Evolutionary conservation across 2,329 filamentous ascomycete species (phyloP).

Genomic region (Cladosporium sp.): DNA sequence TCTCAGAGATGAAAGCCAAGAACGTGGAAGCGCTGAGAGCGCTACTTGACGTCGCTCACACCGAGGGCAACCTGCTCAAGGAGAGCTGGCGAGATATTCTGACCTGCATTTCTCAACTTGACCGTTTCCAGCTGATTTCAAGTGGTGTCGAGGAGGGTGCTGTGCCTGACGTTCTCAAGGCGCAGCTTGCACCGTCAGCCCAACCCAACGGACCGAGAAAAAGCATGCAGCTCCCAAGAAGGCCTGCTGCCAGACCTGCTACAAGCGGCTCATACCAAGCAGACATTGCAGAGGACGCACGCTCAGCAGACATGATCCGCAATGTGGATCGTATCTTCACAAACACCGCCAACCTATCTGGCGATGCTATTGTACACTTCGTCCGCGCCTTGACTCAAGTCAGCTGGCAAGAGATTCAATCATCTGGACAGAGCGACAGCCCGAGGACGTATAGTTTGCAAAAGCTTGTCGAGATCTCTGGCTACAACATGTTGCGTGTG

Average conservation of each 20-base stretch:
- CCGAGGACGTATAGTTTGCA: slow-evolving; percentile 95
- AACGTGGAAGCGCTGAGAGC: slow-evolving; percentile 93
- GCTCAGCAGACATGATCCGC: slow-evolving; percentile 88
- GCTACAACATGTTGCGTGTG: slow-evolving; percentile 99
- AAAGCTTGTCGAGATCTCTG: slow-evolving; percentile 97
- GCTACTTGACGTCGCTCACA: slow-evolving; percentile 84
- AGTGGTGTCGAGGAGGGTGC: slow-evolving; percentile 90
- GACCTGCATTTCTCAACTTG: slow-evolving; percentile 91
- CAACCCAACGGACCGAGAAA: slow-evolving; percentile 20
- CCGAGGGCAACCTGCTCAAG: slow-evolving; percentile 83
- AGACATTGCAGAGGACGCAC: slow-evolving; percentile 86
- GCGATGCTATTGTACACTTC: slow-evolving; percentile 93
- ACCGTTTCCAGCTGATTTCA: slow-evolving; percentile 89
- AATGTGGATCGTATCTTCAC: slow-evolving; percentile 95
- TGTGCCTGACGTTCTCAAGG: slow-evolving; percentile 86
- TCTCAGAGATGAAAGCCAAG: slow-evolving; percentile 92
- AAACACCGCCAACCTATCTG: slow-evolving; percentile 87
- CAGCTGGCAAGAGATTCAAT: slow-evolving; percentile 98
- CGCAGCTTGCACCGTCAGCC: slow-evolving; percentile 31
- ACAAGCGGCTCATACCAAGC: slow-evolving; percentile 50
- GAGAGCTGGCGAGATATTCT: slow-evolving; percentile 94
- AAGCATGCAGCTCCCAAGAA: slow-evolving; percentile 55
- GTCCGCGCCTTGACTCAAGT: slow-evolving; percentile 89
- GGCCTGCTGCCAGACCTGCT: slow-evolving; percentile 43
- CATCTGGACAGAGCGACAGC: slow-evolving; percentile 90